phyloP scores from a whole-genome alignment of 2,329 filamentous ascomycete species.

The Phaeosphaeriaceae sp. region DNA sequence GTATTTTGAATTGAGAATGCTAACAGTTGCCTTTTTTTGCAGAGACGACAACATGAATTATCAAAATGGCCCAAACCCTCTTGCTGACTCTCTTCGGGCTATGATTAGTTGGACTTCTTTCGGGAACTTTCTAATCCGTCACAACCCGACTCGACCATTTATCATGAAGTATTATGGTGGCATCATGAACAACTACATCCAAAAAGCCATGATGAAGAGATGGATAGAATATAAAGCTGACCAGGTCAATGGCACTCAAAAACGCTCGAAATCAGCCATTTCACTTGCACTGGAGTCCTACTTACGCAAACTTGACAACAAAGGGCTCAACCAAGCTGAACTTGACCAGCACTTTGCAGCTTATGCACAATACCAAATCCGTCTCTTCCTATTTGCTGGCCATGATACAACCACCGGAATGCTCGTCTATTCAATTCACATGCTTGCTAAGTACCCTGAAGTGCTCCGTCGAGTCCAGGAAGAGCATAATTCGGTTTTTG shows the following conservation, averaged over 20 bases:
- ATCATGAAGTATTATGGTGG: conserved; percentile 3
- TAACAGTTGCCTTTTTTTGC: too few relatives aligned
- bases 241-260: background rate
- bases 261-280: conserved; percentile 2
- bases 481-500: conserved; percentile 40
- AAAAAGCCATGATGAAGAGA: background rate
- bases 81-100: background rate
- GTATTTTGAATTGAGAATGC: too few relatives aligned
- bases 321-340: conserved; percentile 4
- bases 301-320: background rate
- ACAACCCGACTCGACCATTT: conserved; percentile 1
- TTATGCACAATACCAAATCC: conserved; percentile 32
- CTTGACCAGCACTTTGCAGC: conserved; percentile 15
- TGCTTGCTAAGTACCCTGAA: conserved; percentile 31
- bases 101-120: conserved; percentile 3
- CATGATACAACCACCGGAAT: conserved; percentile 38
- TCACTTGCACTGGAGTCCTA: conserved; percentile 14
- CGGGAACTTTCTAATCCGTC: background rate
- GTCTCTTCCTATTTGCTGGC: conserved; percentile 41
- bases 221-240: background rate
- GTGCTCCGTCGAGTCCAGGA: conserved; percentile 27
- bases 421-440: conserved; percentile 29
- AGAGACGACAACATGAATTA: conserved; percentile 5
- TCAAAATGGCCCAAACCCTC: background rate
- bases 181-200: conserved; percentile 1